A percentile compares a stretch with the other conserved stretches of the same genome.
phyloP scores from a whole-genome alignment of 805 yeast genomes.

The Brettanomyces nanus region DNA sequence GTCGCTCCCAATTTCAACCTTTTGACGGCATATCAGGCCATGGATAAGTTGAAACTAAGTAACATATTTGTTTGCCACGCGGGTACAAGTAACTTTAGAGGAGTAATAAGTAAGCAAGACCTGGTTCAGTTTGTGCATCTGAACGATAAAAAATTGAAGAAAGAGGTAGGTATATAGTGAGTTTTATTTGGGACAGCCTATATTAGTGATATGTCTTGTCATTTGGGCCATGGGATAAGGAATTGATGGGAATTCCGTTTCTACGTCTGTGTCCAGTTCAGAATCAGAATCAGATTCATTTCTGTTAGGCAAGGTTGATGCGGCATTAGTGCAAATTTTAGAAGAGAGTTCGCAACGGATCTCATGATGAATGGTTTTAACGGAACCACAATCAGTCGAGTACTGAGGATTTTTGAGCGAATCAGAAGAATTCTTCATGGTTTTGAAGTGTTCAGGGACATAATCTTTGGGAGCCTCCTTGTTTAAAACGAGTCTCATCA shows the following conservation, averaged over 20 bases:
- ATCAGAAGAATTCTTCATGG: not conserved
- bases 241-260: too few species aligned
- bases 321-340: slow-evolving; percentile 14
- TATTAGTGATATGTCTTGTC: too few species aligned
- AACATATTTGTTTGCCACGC: slow-evolving; percentile 24
- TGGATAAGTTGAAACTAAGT: slow-evolving; percentile 30
- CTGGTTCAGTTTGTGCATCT: slow-evolving; percentile 10
- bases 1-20: slow-evolving; percentile 26
- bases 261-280: too few species aligned
- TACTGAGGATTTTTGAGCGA: not conserved
- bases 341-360: slow-evolving; percentile 21
- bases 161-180: too few species aligned
- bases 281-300: too few species aligned
- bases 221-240: too few species aligned
- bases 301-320: slow-evolving; percentile 7
- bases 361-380: slow-evolving; percentile 17
- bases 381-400: slow-evolving; percentile 14
- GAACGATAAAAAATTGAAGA: slow-evolving; percentile 3
- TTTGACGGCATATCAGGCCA: slow-evolving; percentile 28
- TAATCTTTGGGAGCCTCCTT: slow-evolving; percentile 37
- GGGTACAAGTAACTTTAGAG: slow-evolving; percentile 19
- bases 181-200: too few species aligned
- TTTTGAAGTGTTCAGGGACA: slow-evolving; percentile 32
- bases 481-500: slow-evolving; percentile 42
- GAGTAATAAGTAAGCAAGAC: slow-evolving; percentile 30